phyloP scores from a whole-genome alignment of 2,329 filamentous ascomycete species.

The Trichoderma aggressivum region DNA sequence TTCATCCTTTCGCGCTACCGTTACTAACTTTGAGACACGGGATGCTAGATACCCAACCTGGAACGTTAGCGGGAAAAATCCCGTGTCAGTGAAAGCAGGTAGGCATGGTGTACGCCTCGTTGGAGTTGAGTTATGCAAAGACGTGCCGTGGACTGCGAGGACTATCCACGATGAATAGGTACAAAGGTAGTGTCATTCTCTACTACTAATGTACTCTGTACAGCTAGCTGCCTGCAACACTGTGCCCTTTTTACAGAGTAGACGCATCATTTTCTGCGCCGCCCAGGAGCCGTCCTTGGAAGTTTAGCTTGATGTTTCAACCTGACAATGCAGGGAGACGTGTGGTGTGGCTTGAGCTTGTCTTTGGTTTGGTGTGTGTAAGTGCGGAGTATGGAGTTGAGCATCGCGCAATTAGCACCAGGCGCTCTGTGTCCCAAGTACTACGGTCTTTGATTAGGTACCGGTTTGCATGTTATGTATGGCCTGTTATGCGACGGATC shows the following conservation, averaged over 20 bases:
- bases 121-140: background rate
- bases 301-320: background rate
- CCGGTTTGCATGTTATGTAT: background rate
- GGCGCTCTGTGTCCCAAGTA: background rate
- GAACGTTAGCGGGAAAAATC: background rate
- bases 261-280: background rate
- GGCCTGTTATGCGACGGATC: background rate
- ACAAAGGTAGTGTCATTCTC: rapidly evolving
- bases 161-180: background rate
- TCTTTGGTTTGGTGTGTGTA: background rate
- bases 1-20: background rate
- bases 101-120: no score
- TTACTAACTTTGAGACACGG: background rate
- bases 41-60: background rate
- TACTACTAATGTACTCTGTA: no score
- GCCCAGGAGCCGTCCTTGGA: background rate
- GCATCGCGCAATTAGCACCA: background rate
- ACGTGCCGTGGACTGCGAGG: no score
- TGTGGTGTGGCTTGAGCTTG: background rate
- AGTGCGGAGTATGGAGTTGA: no score
- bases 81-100: background rate
- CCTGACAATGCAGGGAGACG: background rate
- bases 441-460: background rate
- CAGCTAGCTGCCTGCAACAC: background rate
- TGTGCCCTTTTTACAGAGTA: background rate